These are phyloP conservation scores for Alliaria petiolata DNA, from an alignment of 345 rosid species.

Conservation along the genomic window DNA sequence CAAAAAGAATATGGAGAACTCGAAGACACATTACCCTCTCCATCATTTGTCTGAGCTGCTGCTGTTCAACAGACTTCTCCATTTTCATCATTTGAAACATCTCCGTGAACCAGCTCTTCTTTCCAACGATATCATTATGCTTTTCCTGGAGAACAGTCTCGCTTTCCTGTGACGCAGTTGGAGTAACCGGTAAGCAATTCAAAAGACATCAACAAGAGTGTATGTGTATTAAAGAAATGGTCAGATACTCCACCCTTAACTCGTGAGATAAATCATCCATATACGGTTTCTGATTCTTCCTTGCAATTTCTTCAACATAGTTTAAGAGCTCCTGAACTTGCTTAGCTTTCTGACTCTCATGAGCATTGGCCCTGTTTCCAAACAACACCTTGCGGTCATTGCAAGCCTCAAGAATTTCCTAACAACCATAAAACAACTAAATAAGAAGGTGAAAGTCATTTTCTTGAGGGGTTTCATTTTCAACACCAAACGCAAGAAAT, in stretches of 20 bases:
- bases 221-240: too few species aligned
- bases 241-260: slow-evolving; percentile 36
- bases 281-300: slow-evolving; percentile 56
- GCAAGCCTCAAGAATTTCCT: too few species aligned
- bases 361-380: too few species aligned
- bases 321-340: slow-evolving; percentile 54
- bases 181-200: neutral
- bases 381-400: too few species aligned
- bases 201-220: neutral
- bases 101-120: neutral
- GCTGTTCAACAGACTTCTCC: neutral
- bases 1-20: too few species aligned
- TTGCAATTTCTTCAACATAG: slow-evolving; percentile 41
- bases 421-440: neutral
- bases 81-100: neutral
- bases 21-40: neutral
- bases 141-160: neutral
- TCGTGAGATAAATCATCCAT: slow-evolving; percentile 53
- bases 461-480: neutral
- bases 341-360: slow-evolving; percentile 33
- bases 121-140: neutral
- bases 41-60: neutral
- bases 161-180: neutral
- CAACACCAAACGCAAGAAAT: neutral
- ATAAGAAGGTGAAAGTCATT: neutral